Base-by-base conservation (phyloP, 352 stramenopile genomes). In the Aphanomyces cochlioides region DNA sequence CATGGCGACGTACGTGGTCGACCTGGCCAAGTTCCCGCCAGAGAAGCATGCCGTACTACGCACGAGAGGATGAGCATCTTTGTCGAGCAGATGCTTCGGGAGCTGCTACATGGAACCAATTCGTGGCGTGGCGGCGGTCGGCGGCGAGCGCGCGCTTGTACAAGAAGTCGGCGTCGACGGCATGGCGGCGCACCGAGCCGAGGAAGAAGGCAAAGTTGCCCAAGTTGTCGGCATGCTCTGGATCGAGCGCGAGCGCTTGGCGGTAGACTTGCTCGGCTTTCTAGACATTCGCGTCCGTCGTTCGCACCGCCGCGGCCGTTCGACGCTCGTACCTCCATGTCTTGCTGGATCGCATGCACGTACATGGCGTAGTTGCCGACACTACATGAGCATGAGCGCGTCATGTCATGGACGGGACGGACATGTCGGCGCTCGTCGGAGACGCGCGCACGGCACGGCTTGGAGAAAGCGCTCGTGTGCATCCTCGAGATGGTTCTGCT, bases 11-110 rank as follows among this genome's bases (percentile, higher is more conserved):
- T 39, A 67, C 59, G 10, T 67, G 13, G 17, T 67, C 39, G 5
- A 34, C 5, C 13, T 56, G 39, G 7, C 43, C 8, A 13, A 67
- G 40, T n/a, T 67, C 59, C n/a, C 59, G 39, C 59, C 59, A 67
- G 19, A 67, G 43, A 17, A 67, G 21, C 40, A 56, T 53, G 17
- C 59, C 59, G 21, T 67, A 67, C 59, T 67, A 67, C 12, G 7
- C 15, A 10, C 7, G 1, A 58, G 1, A 58, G 36, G 13, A 7
- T 13, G 15, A 58, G 7, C 17, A n/a, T n/a, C n/a, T n/a, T n/a
- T n/a, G n/a, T n/a, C n/a, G n/a, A n/a, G n/a, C n/a, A n/a, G n/a
- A n/a, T n/a, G n/a, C n/a, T n/a, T n/a, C n/a, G 10, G 45, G 10
- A 45, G 13, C 13, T 6, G 38, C 38, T 56, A 67, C 59, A n/a